phyloP scores from a whole-genome alignment of 163 green algal genomes.

The Coccomyxa subellipsoidea region DNA sequence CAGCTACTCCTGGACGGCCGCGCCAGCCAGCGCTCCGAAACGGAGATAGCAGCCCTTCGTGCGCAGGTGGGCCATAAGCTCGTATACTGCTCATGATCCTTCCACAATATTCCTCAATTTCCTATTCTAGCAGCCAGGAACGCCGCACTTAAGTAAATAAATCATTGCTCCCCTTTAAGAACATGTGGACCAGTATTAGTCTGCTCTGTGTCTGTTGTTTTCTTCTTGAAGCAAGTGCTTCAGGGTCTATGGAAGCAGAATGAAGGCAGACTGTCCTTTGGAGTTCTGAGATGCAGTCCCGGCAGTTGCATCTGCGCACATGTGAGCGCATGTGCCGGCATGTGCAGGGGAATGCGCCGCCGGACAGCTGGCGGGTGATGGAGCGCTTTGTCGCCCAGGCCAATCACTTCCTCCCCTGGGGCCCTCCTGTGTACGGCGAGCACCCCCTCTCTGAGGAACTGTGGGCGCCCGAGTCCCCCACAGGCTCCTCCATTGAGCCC shows the following conservation, averaged over 20 bases:
- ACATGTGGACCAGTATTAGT: too few relatives aligned
- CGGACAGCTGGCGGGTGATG: conserved; percentile 4
- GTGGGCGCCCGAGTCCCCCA: background rate
- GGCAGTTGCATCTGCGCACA: background rate
- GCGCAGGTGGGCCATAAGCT: background rate
- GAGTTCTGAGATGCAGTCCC: background rate
- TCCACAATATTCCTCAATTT: too few relatives aligned
- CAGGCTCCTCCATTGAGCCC: background rate
- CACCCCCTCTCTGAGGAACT: background rate
- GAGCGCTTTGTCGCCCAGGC: background rate
- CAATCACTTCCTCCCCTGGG: background rate
- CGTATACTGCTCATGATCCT: too few relatives aligned
- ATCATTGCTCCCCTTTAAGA: too few relatives aligned
- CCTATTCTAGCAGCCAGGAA: too few relatives aligned
- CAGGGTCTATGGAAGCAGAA: too few relatives aligned
- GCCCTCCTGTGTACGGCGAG: background rate
- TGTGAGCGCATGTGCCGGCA: background rate
- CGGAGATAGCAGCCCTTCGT: background rate
- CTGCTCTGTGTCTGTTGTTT: too few relatives aligned
- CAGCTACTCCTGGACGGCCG: conserved; percentile 20
- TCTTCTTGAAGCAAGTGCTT: too few relatives aligned
- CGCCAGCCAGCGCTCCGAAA: background rate
- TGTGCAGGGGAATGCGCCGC: conserved; percentile 1
- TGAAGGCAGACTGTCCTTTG: too few relatives aligned
- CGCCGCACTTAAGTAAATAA: too few relatives aligned